These are phyloP conservation scores for Tetrahymena borealis DNA, from an alignment of 73 alveolate genomes.

Conservation along the genomic window DNA sequence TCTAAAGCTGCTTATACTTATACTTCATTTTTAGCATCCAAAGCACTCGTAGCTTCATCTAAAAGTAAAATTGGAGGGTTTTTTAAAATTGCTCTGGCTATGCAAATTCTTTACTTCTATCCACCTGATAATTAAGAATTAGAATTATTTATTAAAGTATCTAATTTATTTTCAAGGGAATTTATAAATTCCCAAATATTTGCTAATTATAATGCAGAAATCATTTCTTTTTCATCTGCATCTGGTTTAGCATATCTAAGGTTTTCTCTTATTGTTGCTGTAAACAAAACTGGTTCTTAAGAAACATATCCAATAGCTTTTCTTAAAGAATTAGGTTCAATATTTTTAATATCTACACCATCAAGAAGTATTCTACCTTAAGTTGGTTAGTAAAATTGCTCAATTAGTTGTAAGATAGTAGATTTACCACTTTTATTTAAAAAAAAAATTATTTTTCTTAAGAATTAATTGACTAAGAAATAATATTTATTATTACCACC, in stretches of 20 bases:
- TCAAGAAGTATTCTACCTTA: conserved; percentile 63
- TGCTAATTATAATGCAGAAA: conserved; percentile 64
- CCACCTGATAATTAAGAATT: conserved; percentile 33
- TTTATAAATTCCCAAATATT: conserved; percentile 33
- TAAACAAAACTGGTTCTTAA: conserved; percentile 78
- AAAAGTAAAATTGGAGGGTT: conserved; percentile 16
- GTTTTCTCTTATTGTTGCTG: conserved; percentile 59
- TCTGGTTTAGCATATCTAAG: conserved; percentile 59
- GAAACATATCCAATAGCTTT: conserved; percentile 70
- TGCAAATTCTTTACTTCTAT: conserved; percentile 15
- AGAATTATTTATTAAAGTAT: conserved; percentile 5
- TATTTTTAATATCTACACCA: conserved; percentile 38
- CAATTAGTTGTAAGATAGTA: conserved; percentile 74
- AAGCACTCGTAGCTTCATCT: conserved; percentile 40
- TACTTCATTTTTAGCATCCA: conserved; percentile 7
- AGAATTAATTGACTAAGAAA: conserved; percentile 41
- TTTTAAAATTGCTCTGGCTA: conserved; percentile 23
- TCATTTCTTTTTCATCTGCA: conserved; percentile 68
- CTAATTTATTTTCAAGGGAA: neutral
- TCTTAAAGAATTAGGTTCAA: conserved; percentile 36
- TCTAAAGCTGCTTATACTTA: conserved; percentile 10
- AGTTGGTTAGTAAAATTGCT: conserved; percentile 75
- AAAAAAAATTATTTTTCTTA: conserved; percentile 37
- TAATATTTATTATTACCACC: conserved; percentile 80
- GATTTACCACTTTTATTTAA: conserved; percentile 67